phyloP scores from a whole-genome alignment of 371 early-diverging fungal species.

The Synchytrium microbalum region DNA sequence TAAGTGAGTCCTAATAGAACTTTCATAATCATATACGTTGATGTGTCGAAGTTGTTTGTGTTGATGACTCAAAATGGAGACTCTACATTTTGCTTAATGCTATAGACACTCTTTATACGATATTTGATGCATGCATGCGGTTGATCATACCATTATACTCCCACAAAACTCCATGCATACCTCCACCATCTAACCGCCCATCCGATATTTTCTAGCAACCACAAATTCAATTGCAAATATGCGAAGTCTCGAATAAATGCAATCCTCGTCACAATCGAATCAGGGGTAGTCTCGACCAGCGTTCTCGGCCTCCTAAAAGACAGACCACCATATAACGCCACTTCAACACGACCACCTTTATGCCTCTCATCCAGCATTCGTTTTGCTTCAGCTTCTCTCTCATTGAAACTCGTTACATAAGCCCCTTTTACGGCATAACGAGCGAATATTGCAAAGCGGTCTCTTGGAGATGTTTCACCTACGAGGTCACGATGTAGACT shows the following conservation, averaged over 20 bases:
- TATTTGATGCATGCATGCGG: too few species aligned
- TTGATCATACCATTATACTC: too few species aligned
- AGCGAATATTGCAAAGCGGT: slow-evolving; percentile 11
- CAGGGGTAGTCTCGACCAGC: not conserved
- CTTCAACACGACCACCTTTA: not conserved
- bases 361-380: not conserved
- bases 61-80: too few species aligned
- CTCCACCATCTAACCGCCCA: not conserved
- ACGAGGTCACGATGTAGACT: slow-evolving; percentile 13
- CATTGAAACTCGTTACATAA: not conserved
- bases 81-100: too few species aligned
- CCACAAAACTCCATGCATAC: too few species aligned
- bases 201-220: not conserved
- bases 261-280: not conserved
- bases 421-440: slow-evolving; percentile 14
- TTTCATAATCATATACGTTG: too few species aligned
- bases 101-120: too few species aligned
- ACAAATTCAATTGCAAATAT: not conserved
- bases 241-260: not conserved
- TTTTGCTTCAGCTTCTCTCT: slow-evolving; percentile 6
- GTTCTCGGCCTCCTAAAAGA: not conserved
- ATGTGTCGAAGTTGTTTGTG: too few species aligned
- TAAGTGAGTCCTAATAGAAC: too few species aligned
- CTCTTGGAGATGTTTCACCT: slow-evolving; percentile 5
- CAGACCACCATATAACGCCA: not conserved